These are phyloP conservation scores for Penicillium lagena DNA, from an alignment of 495 filamentous ascomycete genomes.

Conservation along the genomic window DNA sequence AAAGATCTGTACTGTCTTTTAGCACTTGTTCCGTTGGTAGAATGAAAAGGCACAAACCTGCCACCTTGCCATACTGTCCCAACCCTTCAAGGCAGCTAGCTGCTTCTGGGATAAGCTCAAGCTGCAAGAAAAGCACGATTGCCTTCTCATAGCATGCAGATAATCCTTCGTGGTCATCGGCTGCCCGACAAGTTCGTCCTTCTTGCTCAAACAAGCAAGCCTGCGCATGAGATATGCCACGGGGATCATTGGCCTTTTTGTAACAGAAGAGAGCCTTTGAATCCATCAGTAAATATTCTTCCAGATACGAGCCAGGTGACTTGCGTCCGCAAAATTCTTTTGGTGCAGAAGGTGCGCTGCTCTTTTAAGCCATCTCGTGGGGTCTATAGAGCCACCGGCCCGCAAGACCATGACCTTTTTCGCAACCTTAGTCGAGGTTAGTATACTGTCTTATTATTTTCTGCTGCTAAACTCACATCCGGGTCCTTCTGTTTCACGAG, in stretches of 20 bases:
- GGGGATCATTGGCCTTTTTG: conserved; percentile 7
- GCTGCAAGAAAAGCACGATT: conserved; percentile 5
- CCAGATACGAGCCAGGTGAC: background rate
- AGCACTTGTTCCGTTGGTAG: background rate
- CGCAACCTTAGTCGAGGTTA: background rate
- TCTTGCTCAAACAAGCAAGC: conserved; percentile 13
- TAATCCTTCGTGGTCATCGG: conserved; percentile 2
- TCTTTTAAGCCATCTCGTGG: conserved; percentile 8
- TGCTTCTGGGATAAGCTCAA: conserved; percentile 1
- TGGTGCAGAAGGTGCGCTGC: conserved; percentile 8
- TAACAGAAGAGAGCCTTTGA: conserved; percentile 8
- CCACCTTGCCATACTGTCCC: conserved; percentile 6
- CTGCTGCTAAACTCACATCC: background rate
- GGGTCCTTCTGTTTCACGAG: conserved; percentile 8
- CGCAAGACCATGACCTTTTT: conserved; percentile 6
- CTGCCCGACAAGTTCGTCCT: conserved; percentile 3
- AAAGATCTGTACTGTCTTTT: conserved; percentile 1
- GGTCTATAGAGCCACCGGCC: conserved; percentile 8
- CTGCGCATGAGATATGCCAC: conserved; percentile 5
- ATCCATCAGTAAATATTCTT: background rate
- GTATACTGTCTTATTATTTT: no score
- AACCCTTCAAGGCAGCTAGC: conserved; percentile 7
- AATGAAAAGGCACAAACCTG: conserved; percentile 1
- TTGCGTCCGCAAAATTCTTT: conserved; percentile 11
- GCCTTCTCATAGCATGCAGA: conserved; percentile 4